Evolutionary conservation across 164 flowering plant species (phyloP).

Genomic region (Buxus sempervirens): DNA sequence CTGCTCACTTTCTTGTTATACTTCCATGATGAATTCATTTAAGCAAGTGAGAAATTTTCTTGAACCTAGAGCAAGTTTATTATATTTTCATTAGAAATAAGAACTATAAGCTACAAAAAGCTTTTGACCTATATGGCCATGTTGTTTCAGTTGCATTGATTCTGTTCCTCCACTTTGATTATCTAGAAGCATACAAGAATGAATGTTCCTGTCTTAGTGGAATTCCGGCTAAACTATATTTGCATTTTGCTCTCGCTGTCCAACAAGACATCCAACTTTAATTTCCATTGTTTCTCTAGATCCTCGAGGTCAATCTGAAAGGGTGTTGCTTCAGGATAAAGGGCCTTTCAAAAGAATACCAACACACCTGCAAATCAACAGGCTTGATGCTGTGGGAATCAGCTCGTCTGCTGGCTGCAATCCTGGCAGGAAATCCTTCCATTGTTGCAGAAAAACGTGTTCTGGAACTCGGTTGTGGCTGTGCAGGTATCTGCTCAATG

Average conservation of each 20-base stretch:
- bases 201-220: not conserved
- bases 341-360: slow-evolving; percentile 65
- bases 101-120: not conserved
- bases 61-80: not conserved
- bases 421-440: slow-evolving; percentile 64
- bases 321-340: slow-evolving; percentile 52
- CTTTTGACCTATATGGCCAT: not conserved
- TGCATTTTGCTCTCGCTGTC: not conserved
- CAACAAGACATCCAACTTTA: not conserved
- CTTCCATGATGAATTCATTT: not conserved
- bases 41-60: not conserved
- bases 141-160: not conserved
- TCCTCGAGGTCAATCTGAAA: slow-evolving; percentile 41
- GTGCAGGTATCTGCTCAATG: slow-evolving; percentile 88
- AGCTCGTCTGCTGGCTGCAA: slow-evolving; percentile 78
- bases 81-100: not conserved
- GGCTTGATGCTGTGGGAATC: slow-evolving; percentile 99
- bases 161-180: not conserved
- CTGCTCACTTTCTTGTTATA: not conserved
- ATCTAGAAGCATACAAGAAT: not conserved
- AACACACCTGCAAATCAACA: slow-evolving; percentile 96
- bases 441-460: slow-evolving; percentile 70
- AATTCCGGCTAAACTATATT: not conserved
- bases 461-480: slow-evolving; percentile 86
- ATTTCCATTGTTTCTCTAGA: slow-evolving; percentile 27